phyloP scores from a whole-genome alignment of 306 rosid species.

The Sicyos edulis region DNA sequence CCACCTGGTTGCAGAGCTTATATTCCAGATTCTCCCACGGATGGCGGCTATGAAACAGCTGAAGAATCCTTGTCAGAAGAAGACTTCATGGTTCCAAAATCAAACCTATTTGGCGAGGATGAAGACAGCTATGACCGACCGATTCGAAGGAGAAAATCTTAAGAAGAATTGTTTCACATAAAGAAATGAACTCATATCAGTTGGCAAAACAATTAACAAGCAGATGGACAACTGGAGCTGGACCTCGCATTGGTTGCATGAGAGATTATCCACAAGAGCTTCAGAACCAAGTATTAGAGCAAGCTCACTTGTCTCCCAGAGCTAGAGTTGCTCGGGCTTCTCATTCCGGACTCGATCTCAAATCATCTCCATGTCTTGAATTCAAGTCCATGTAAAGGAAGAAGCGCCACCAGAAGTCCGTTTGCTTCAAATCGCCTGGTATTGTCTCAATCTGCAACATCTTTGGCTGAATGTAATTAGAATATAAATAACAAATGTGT shows the following conservation, averaged over 20 bases:
- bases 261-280: conserved; percentile 82
- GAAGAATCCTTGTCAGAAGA: conserved; percentile 68
- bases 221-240: conserved; percentile 80
- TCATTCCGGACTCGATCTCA: conserved; percentile 28
- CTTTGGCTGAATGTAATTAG: conserved; percentile 18
- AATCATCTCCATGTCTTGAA: conserved; percentile 26
- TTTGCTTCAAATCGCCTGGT: conserved; percentile 3
- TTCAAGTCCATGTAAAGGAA: conserved; percentile 29
- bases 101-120: conserved; percentile 54
- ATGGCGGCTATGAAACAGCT: conserved; percentile 67
- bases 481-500: conserved; percentile 15
- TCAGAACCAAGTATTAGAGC: conserved; percentile 53
- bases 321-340: conserved; percentile 19
- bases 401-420: conserved; percentile 6
- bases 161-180: conserved; percentile 59
- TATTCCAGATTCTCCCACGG: conserved; percentile 29
- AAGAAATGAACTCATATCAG: conserved; percentile 68
- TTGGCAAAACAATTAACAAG: conserved; percentile 51
- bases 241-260: conserved; percentile 86
- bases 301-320: conserved; percentile 69
- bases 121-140: conserved; percentile 32
- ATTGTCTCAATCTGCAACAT: conserved; percentile 18
- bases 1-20: conserved; percentile 20
- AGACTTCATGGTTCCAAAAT: conserved; percentile 64
- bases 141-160: conserved; percentile 56